Base-by-base conservation (phyloP, 2,329 filamentous ascomycete genomes). In the Chalaropsis ovoidea region DNA sequence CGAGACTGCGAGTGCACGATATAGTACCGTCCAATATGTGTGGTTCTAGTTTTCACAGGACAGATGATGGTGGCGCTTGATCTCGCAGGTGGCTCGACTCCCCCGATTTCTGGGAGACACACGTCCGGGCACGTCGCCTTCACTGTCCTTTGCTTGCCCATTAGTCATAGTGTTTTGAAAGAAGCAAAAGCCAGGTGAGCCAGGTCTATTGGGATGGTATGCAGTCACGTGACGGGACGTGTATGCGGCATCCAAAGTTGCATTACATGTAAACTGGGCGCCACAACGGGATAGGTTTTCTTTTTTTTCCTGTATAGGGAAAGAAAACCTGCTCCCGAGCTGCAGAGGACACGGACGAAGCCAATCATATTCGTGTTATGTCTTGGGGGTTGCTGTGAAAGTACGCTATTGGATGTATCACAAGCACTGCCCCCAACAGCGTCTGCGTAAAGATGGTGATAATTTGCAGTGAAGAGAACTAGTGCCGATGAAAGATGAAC, bases 201-300 rank as follows among this genome's bases (percentile, higher is more conserved):
- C n/a, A n/a, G n/a, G n/a, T n/a, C n/a, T n/a, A n/a, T n/a, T n/a
- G n/a, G n/a, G n/a, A n/a, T n/a, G n/a, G 52, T 22, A 1, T 24
- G 4, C 1, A 3, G 27, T 56, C 52, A 56, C 52, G 52, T 56
- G 52, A 56, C 27, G 17, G 17, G 31, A 10, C 8, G 11, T 31
- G 52, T 35, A 56, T 56, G 52, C 52, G 47, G 47, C 52, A 56
- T 56, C n/a, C 52, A 5, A 5, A 35, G 27, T n/a, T 56, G 52
- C 22, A 31, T 56, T 31, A 31, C 1, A 35, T 56, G 27, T 8
- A 11, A 31, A n/a, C 52, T n/a, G 15, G 15, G n/a, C 24, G 52
- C 52, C 22, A 35, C 24, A n/a, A 24, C 6, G 27, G 8, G 8
- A 31, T 56, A 56, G 13, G 13, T 35, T 31, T n/a, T 27, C 11